phyloP scores from a whole-genome alignment of 306 rosid genomes.

The Dryas octopetala region DNA sequence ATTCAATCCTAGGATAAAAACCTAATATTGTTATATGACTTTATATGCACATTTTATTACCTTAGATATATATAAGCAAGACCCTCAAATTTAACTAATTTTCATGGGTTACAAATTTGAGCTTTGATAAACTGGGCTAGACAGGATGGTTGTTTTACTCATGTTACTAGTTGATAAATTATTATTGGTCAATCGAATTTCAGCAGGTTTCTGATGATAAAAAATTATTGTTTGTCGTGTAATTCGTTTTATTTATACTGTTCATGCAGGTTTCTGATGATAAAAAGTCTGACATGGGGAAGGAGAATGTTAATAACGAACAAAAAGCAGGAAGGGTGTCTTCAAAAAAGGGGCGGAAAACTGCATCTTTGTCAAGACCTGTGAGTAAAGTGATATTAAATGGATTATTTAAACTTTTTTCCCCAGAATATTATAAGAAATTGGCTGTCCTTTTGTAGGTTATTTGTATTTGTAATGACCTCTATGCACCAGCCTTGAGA shows the following conservation, averaged over 20 bases:
- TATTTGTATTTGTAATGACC: slow-evolving; percentile 95
- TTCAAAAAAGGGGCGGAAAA: slow-evolving; percentile 60
- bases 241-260: slow-evolving; percentile 14
- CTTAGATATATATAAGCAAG: background rate
- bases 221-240: background rate
- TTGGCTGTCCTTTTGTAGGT: slow-evolving; percentile 53
- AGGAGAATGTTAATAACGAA: slow-evolving; percentile 56
- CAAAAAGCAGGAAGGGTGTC: slow-evolving; percentile 48
- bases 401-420: slow-evolving; percentile 20
- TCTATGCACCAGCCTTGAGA: slow-evolving; percentile 91
- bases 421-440: slow-evolving; percentile 19
- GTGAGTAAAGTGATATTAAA: slow-evolving; percentile 57
- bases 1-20: background rate
- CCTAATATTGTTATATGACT: background rate
- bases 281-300: slow-evolving; percentile 58
- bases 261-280: slow-evolving; percentile 61
- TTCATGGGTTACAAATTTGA: background rate
- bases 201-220: background rate
- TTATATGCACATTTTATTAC: background rate
- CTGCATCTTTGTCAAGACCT: slow-evolving; percentile 66
- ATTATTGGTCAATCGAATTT: background rate
- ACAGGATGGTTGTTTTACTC: background rate
- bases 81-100: background rate
- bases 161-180: background rate
- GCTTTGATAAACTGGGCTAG: background rate